These are phyloP conservation scores for Tulasnella calospora DNA, from an alignment of 768 basidiomycete genomes.

Conservation along the genomic window DNA sequence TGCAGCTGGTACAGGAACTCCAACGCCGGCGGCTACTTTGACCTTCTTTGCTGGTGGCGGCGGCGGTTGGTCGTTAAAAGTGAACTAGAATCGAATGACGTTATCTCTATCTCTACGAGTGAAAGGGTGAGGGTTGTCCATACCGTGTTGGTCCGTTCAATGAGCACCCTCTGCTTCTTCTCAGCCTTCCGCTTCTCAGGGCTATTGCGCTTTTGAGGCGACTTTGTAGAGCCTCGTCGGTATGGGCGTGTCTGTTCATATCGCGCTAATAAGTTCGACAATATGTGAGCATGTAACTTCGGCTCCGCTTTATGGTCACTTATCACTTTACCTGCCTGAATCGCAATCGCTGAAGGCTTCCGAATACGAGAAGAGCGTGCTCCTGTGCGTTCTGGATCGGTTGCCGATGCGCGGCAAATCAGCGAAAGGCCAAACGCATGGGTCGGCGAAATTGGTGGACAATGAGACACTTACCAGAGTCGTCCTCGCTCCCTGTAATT, in stretches of 20 bases:
- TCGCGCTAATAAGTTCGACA: no score
- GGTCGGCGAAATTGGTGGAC: not conserved
- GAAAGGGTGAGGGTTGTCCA: not conserved
- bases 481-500: not conserved
- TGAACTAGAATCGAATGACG: no score
- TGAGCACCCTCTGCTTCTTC: not conserved
- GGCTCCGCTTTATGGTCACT: no score
- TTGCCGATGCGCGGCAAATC: not conserved
- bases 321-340: not conserved
- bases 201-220: not conserved
- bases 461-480: not conserved
- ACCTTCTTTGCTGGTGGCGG: not conserved
- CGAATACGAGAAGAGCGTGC: not conserved
- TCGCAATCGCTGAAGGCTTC: not conserved
- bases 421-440: not conserved
- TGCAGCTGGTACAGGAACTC: not conserved
- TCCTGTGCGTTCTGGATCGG: no score
- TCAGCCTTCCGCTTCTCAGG: not conserved
- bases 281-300: no score
- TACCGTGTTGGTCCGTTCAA: not conserved
- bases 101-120: no score
- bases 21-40: not conserved
- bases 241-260: not conserved
- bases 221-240: not conserved
- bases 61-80: not conserved